Base-by-base conservation (phyloP, 495 filamentous ascomycete genomes). In the Stereocaulon alpinum region DNA sequence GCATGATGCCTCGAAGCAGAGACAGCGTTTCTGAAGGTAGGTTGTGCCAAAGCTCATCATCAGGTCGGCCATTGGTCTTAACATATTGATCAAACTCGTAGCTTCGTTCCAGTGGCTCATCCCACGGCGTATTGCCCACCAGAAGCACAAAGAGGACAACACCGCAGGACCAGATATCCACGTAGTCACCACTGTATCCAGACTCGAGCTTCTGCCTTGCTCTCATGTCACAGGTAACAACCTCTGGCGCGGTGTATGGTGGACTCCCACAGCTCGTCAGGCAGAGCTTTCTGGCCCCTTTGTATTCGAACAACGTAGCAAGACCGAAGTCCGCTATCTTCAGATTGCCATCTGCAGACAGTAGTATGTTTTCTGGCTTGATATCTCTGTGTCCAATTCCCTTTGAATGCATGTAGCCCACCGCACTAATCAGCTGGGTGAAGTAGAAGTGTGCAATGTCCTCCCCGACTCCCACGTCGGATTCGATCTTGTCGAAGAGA, bases 401-500 rank as follows among this genome's bases (percentile, higher is more conserved):
- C 67, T 89, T 91, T 22, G 87, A 89, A 72, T 99, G 93, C 81
- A 96, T 95, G 71, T 87, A 99, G 69, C 86, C 84, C 49, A 99
- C 87, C 2, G 90, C 94, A 60, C 83, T 84, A 65, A 96, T 80
- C 50, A 99, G 78, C 69, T 99, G 94, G 1, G 84, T 82, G 71
- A 99, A 99, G 72, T 96, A 99, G 53, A 96, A 82, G 66, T 97
- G 93, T 34, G 91, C 92, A 64, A 99, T 86, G 71, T 96, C 88
- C 71, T 96, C 87, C 11, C 82, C 80, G 12, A 96, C 87, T 56
- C 94, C 93, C 32, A 89, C 87, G 71, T 98, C 93, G 4, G 93
- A 90, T 71, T 98, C 93, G 67, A 98, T 96, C 75, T 98, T 98
- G 80, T 98, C 93, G 74, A 99, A 99, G 14, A 99, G 80, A 70